Evolutionary conservation across 352 stramenopile species (phyloP).

Genomic region (Phytophthora vignae): DNA sequence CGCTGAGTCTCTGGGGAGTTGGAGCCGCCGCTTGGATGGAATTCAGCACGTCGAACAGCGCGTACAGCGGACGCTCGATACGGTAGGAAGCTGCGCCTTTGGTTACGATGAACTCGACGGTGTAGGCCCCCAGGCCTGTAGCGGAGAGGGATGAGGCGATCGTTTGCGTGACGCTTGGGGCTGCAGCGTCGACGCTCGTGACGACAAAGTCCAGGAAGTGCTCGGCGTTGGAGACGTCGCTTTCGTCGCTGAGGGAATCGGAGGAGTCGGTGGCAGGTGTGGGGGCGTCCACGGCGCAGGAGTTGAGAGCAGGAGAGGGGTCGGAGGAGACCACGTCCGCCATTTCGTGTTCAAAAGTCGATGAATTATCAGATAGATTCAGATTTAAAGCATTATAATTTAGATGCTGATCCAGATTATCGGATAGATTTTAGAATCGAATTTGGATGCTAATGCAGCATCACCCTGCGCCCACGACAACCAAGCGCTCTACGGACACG

Average conservation of each 20-base stretch:
- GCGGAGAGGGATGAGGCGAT: conserved; percentile 51
- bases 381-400: not conserved
- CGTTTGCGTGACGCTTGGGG: conserved; percentile 44
- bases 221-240: conserved; percentile 14
- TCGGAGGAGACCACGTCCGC: not conserved
- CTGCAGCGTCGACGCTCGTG: conserved; percentile 59
- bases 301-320: conserved; percentile 5
- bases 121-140: conserved; percentile 44
- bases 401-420: too few species aligned
- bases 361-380: not conserved
- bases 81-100: conserved; percentile 60
- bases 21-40: conserved; percentile 24
- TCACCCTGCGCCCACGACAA: too few species aligned
- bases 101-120: conserved; percentile 74
- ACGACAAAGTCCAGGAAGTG: conserved; percentile 69
- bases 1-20: conserved; percentile 1
- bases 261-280: not conserved
- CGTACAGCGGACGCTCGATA: conserved; percentile 50
- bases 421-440: too few species aligned
- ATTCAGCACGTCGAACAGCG: conserved; percentile 52
- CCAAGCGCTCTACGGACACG: too few species aligned
- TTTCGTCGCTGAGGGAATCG: not conserved
- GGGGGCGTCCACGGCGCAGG: not conserved
- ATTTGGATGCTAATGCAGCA: too few species aligned
- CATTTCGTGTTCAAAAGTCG: too few species aligned